These are phyloP conservation scores for Mucor irregularis DNA, from an alignment of 371 early-diverging fungal genomes.

Conservation along the genomic window DNA sequence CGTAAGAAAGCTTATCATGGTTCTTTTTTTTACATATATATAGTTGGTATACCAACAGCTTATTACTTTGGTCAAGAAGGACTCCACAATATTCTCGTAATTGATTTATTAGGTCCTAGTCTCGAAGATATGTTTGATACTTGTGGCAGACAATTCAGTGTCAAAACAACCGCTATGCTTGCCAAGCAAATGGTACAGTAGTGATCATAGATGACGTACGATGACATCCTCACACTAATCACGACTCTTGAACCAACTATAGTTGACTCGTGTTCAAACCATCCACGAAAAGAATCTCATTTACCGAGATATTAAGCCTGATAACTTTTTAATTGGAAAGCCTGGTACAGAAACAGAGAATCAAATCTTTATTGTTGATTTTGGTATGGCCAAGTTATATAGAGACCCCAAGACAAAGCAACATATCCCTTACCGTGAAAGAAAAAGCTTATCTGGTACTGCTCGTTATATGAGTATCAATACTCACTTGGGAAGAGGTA, in stretches of 20 bases:
- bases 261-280: slow-evolving; percentile 86
- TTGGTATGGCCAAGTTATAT: slow-evolving; percentile 97
- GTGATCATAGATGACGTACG: not conserved
- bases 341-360: slow-evolving; percentile 65
- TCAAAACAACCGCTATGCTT: slow-evolving; percentile 93
- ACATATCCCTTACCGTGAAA: slow-evolving; percentile 92
- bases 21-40: not conserved
- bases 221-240: too few species aligned
- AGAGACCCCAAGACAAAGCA: slow-evolving; percentile 89
- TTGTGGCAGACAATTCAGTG: slow-evolving; percentile 84
- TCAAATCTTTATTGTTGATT: slow-evolving; percentile 86
- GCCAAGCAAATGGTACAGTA: slow-evolving; percentile 88
- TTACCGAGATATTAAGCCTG: slow-evolving; percentile 99
- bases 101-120: slow-evolving; percentile 94
- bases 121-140: slow-evolving; percentile 96
- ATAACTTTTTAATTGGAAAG: slow-evolving; percentile 95
- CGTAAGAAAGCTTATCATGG: not conserved
- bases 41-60: slow-evolving; percentile 82
- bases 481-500: slow-evolving; percentile 91
- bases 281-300: slow-evolving; percentile 94
- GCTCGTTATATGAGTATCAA: slow-evolving; percentile 98
- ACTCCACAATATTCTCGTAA: slow-evolving; percentile 89
- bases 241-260: too few species aligned
- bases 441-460: slow-evolving; percentile 94
- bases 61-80: slow-evolving; percentile 96